Evolutionary conservation across 805 yeast species (phyloP).

Genomic region (Teunomyces aglyptinius): DNA sequence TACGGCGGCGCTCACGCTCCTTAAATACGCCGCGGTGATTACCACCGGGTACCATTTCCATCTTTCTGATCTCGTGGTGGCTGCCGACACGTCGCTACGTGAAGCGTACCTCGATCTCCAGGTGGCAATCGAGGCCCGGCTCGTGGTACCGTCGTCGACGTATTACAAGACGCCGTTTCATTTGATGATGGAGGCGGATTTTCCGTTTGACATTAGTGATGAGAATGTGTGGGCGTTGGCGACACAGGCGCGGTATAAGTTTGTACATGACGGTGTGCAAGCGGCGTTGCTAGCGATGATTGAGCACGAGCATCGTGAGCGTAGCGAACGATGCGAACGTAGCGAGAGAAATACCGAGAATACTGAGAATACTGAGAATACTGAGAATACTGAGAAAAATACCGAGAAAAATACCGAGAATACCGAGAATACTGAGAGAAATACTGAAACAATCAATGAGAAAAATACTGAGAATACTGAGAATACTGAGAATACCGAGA

Average conservation of each 20-base stretch:
- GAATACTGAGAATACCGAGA: too few relatives aligned
- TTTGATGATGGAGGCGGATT: conserved; percentile 23
- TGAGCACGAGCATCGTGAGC: conserved; percentile 5
- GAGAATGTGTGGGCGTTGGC: conserved; percentile 34
- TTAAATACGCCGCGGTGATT: conserved; percentile 45
- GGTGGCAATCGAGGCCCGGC: conserved; percentile 27
- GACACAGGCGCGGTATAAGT: conserved; percentile 32
- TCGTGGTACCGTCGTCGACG: conserved; percentile 39
- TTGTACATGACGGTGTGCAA: conserved; percentile 43
- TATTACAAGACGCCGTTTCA: conserved; percentile 50
- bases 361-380: too few relatives aligned
- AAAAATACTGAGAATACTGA: too few relatives aligned
- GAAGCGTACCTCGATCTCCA: conserved; percentile 32
- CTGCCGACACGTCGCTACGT: conserved; percentile 30
- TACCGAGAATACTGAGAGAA: too few relatives aligned
- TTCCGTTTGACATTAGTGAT: conserved; percentile 29
- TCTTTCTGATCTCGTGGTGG: conserved; percentile 38
- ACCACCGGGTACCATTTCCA: conserved; percentile 34
- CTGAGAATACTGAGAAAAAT: too few relatives aligned
- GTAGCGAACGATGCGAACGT: too few relatives aligned
- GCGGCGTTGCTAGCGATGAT: conserved; percentile 27
- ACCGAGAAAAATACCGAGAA: too few relatives aligned
- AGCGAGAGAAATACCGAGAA: conserved; percentile 25
- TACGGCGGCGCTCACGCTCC: conserved; percentile 15
- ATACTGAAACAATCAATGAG: too few relatives aligned